Evolutionary conservation across 345 rosid genomes (phyloP), one percentile per base, ranked within the genome.

Genomic region (Citrus australasica): DNA sequence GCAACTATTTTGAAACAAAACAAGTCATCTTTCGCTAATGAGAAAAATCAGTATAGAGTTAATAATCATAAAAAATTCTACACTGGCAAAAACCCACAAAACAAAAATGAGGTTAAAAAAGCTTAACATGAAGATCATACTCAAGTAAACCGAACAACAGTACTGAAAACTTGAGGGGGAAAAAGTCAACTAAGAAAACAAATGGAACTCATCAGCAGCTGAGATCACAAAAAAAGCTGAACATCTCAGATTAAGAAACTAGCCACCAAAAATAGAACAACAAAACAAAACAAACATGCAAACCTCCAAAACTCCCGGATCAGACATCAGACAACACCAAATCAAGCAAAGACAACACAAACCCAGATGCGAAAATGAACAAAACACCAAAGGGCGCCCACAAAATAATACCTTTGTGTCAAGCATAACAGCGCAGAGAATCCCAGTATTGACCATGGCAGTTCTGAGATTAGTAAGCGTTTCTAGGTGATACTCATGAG

Each of bases 341-440:
- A 62, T 30, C 68, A 51, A 74, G 51, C 22, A 38, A 67, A 35
- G 73, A 33, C 24, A 64, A 53, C 13, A 42, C 30, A 22, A 22
- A 64, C 25, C 28, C 63, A 73, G 17, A 42, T 56, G 59, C 21
- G 38, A 14, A 38, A 76, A 46, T 9, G 17, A 6, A 21, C 24
- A 21, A 38, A 8, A 73, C 61, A 22, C 78, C 70, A 46, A 76
- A n/a, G 22, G 17, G 35, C 22, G 7, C 58, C 58, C 0, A 53
- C 58, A 21, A 24, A 25, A 2, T 16, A 4, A 58, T 42, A 80
- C 98, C 98, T 94, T 94, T 77, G 99, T 95, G 61, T 95, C 97
- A 74, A 95, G 98, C 99, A 95, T 95, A 79, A 95, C 97, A 72
- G 99, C 97, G 75, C 98, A 93, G 74, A 94, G 94, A 67, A 89